phyloP scores from a whole-genome alignment of 495 filamentous ascomycete species.

The Lichenothelia convexa region DNA sequence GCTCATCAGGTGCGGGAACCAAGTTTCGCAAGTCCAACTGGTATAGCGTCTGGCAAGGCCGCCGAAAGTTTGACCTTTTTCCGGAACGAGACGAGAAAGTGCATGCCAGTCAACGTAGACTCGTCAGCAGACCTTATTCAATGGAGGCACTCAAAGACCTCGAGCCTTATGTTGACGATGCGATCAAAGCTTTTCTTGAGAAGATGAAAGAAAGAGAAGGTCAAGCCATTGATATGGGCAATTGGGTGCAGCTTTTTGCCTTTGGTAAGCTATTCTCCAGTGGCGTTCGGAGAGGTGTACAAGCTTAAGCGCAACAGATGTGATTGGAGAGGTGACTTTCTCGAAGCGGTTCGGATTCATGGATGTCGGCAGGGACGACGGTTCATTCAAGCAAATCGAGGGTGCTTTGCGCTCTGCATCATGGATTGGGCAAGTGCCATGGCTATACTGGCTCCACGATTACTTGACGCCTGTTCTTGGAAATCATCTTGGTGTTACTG shows the following conservation, averaged over 20 bases:
- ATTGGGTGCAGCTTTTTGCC: constrained; percentile 20
- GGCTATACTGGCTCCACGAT: constrained; percentile 19
- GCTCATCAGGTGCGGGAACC: constrained; percentile 9
- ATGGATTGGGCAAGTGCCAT: constrained; percentile 18
- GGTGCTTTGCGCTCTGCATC: constrained; percentile 10
- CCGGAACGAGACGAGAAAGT: constrained; percentile 15
- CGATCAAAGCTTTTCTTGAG: constrained; percentile 12
- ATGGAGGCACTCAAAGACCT: constrained; percentile 18
- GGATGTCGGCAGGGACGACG: constrained; percentile 15
- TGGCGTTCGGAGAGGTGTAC: neutral
- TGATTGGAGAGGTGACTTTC: constrained; percentile 20
- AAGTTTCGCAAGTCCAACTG: constrained; percentile 18
- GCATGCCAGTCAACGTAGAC: constrained; percentile 16
- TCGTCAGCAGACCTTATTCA: constrained; percentile 16
- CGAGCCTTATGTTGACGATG: constrained; percentile 16
- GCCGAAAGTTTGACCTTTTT: constrained; percentile 21
- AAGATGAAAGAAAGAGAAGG: constrained; percentile 9
- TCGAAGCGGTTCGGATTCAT: constrained; percentile 18
- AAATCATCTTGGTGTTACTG: constrained; percentile 16
- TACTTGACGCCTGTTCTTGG: constrained; percentile 14
- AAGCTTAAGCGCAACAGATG: constrained; percentile 7
- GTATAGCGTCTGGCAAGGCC: constrained; percentile 21
- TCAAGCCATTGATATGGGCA: constrained; percentile 15
- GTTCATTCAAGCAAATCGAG: constrained; percentile 15
- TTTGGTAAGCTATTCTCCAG: constrained; percentile 12